Conservation (phyloP, 2,329 filamentous ascomycete genomes). For the Grosmannia serpens region DNA sequence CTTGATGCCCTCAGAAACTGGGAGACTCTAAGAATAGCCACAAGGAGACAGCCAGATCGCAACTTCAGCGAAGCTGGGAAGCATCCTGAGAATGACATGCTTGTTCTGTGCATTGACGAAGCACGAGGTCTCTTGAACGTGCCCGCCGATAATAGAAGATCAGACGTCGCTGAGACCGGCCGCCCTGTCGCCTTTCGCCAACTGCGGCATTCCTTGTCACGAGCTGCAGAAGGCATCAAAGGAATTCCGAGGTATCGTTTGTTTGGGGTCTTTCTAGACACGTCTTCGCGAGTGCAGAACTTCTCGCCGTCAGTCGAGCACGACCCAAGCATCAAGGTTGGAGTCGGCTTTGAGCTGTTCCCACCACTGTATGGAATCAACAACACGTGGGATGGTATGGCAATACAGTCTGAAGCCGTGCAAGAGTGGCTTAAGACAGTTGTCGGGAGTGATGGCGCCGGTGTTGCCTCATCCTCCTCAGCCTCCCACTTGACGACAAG, state of each 20-base stretch:
- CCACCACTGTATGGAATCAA: not conserved
- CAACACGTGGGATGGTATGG: not conserved
- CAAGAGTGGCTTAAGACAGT: not conserved
- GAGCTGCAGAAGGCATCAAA: not conserved
- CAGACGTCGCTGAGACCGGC: not conserved
- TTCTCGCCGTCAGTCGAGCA: not conserved
- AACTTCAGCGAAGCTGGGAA: not conserved
- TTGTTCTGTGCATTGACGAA: slow-evolving; percentile 1
- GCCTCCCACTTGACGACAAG: not conserved
- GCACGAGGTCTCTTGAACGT: not conserved
- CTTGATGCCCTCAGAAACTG: not conserved
- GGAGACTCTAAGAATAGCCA: not conserved
- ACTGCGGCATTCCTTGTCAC: not conserved
- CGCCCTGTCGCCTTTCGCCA: slow-evolving; percentile 1
- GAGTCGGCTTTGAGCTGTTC: not conserved
- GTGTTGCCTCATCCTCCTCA: not conserved
- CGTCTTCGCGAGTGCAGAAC: not conserved
- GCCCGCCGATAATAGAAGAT: not conserved
- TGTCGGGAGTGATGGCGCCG: not conserved
- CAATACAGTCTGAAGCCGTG: not conserved
- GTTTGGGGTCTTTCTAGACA: slow-evolving; percentile 2
- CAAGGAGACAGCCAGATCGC: not conserved
- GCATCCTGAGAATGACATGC: not conserved
- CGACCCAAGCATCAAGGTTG: not conserved
- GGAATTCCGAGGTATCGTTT: not conserved